phyloP scores from a whole-genome alignment of 768 basidiomycete species.

The Steccherinum ochraceum region DNA sequence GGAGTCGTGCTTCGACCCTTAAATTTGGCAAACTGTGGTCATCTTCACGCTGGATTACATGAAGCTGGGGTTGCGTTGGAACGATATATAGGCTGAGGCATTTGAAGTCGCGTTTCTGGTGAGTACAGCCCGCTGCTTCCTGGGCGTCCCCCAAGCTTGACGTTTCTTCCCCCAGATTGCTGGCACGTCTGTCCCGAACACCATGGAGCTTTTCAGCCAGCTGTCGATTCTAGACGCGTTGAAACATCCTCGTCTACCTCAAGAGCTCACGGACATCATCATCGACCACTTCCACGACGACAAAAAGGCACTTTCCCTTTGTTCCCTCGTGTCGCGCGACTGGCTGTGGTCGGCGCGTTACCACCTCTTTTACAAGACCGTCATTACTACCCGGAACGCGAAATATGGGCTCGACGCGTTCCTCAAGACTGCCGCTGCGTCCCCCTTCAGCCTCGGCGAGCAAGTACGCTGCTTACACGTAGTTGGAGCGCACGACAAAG shows the following conservation, averaged over 20 bases:
- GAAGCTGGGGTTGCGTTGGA: no score
- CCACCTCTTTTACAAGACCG: slow-evolving; percentile 1
- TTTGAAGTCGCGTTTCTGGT: no score
- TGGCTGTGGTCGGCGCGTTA: slow-evolving; percentile 8
- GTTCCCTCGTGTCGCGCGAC: slow-evolving; percentile 5
- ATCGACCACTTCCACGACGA: slow-evolving; percentile 10
- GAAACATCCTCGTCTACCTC: slow-evolving; percentile 3
- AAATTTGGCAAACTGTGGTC: no score
- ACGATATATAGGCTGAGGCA: no score
- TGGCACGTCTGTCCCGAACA: no score
- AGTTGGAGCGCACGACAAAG: neutral
- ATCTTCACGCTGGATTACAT: no score
- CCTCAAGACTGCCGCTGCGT: neutral
- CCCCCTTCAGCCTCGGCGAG: neutral
- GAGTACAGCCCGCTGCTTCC: no score
- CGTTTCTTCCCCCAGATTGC: no score
- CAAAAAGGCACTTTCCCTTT: neutral
- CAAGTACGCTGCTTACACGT: neutral
- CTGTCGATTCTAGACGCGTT: no score
- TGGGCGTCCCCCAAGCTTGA: no score
- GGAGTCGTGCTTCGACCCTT: no score
- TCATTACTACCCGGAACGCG: neutral
- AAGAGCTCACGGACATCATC: slow-evolving; percentile 8
- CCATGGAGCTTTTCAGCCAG: no score
- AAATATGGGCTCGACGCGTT: neutral